A percentile compares a stretch with the other conserved stretches of the same genome.
Evolutionary conservation across 2,329 filamentous ascomycete genomes (phyloP).

Genomic region (Paradendryphiella salina): DNA sequence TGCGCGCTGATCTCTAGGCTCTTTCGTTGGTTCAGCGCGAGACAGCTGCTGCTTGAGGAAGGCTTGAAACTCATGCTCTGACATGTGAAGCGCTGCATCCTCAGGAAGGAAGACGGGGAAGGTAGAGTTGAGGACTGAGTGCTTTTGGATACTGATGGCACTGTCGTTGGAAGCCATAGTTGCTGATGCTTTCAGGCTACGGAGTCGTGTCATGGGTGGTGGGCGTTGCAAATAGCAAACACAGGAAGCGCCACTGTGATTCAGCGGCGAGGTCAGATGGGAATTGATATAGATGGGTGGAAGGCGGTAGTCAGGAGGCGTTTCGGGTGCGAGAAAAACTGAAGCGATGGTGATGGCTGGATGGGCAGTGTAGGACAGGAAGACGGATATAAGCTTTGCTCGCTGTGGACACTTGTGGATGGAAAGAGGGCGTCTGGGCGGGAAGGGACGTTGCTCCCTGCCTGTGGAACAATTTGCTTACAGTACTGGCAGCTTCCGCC

Average conservation of each 20-base stretch:
- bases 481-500: background rate
- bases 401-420: no score
- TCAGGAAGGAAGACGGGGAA: slow-evolving; percentile 32
- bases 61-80: slow-evolving; percentile 24
- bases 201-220: background rate
- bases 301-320: background rate
- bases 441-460: background rate
- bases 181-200: background rate
- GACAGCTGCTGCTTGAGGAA: slow-evolving; percentile 16
- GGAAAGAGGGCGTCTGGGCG: background rate
- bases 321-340: no score
- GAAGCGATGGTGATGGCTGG: no score
- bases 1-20: slow-evolving; percentile 6
- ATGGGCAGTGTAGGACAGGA: no score
- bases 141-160: background rate
- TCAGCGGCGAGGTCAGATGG: background rate
- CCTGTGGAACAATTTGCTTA: background rate
- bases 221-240: background rate
- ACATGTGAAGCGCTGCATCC: slow-evolving; percentile 22
- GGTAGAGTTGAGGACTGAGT: slow-evolving; percentile 26
- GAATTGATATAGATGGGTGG: background rate
- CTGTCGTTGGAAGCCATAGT: slow-evolving; percentile 8
- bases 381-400: no score
- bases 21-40: background rate
- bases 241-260: background rate